Evolutionary conservation across 2,329 filamentous ascomycete species (phyloP).

Genomic region (Pseudofabraea citricarpa): DNA sequence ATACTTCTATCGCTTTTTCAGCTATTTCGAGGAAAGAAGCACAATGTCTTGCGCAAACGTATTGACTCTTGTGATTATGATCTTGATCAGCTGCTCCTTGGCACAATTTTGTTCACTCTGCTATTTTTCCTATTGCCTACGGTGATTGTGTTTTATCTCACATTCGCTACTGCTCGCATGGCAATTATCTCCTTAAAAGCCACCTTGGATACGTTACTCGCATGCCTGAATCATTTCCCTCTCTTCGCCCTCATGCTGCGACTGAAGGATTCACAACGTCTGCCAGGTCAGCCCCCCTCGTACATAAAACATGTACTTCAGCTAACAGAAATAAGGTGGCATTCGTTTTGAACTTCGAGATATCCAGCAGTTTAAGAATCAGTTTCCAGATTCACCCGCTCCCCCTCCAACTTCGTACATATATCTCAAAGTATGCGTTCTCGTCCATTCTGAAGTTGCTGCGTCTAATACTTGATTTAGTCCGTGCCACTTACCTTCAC

Average conservation of each 20-base stretch:
- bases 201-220: constrained; percentile 82
- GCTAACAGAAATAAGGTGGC: constrained; percentile 48
- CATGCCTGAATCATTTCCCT: constrained; percentile 95
- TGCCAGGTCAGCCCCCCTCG: constrained; percentile 62
- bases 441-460: not conserved
- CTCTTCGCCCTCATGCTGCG: constrained; percentile 95
- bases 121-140: constrained; percentile 94
- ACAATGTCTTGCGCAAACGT: constrained; percentile 92
- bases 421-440: constrained; percentile 67
- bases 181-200: constrained; percentile 92
- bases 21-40: constrained; percentile 95
- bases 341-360: constrained; percentile 88
- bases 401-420: constrained; percentile 70
- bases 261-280: constrained; percentile 83
- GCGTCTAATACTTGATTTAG: constrained; percentile 35
- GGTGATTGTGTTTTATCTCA: constrained; percentile 93
- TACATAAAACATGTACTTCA: constrained; percentile 3
- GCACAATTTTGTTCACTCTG: constrained; percentile 93
- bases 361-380: constrained; percentile 50
- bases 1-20: constrained; percentile 98
- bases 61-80: constrained; percentile 99
- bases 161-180: constrained; percentile 92
- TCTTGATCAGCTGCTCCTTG: constrained; percentile 90
- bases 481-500: constrained; percentile 84
- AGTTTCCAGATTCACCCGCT: constrained; percentile 15